Conservation (phyloP, 202 grass and related monocot species). For the Brachypodium distachyon region DNA sequence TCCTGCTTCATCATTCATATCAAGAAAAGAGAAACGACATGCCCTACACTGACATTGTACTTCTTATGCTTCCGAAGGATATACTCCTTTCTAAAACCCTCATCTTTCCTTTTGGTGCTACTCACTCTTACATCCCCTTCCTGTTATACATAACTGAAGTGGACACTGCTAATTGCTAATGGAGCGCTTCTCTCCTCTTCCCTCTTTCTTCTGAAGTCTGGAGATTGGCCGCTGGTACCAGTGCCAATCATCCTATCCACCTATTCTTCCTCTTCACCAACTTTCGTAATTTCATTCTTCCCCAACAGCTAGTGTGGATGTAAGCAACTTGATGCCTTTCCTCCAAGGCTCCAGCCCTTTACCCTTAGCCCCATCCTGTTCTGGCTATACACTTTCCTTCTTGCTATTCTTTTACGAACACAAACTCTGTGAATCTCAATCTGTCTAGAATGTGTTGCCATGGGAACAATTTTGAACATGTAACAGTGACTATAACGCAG, state of each 20-base stretch:
- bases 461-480: not conserved
- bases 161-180: not conserved
- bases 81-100: too few species aligned
- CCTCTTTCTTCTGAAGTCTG: not conserved
- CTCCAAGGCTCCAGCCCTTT: not conserved
- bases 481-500: not conserved
- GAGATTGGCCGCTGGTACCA: too few species aligned
- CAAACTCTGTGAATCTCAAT: not conserved
- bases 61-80: too few species aligned
- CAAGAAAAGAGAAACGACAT: too few species aligned
- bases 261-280: not conserved
- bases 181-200: not conserved
- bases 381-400: not conserved
- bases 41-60: too few species aligned
- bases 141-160: not conserved
- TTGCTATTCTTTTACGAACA: not conserved
- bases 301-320: not conserved
- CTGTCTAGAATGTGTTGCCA: not conserved
- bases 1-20: too few species aligned
- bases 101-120: not conserved
- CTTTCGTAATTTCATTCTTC: too few species aligned
- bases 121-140: not conserved
- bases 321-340: not conserved
- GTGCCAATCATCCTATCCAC: too few species aligned
- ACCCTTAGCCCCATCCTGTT: not conserved